These are phyloP conservation scores for Viridothelium virens DNA, from an alignment of 495 filamentous ascomycete species.

Conservation along the genomic window DNA sequence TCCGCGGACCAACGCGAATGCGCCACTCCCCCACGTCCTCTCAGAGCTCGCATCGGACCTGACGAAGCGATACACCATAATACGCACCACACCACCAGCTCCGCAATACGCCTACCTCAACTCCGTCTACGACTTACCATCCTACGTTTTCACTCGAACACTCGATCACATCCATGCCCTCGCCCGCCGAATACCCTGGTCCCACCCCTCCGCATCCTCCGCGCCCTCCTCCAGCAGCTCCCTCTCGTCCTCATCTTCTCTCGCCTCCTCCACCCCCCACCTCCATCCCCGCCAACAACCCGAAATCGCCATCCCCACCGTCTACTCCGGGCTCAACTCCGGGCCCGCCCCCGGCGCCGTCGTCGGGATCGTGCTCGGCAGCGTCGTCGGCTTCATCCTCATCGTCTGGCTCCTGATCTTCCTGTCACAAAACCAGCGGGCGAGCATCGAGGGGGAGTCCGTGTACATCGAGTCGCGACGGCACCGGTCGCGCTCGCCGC, in stretches of 20 bases:
- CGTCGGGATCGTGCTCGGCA: conserved; percentile 76
- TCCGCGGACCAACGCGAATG: not conserved
- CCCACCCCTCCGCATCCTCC: not conserved
- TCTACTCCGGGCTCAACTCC: conserved; percentile 54
- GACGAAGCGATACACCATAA: conserved; percentile 3
- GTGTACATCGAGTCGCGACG: conserved; percentile 16
- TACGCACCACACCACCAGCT: conserved; percentile 7
- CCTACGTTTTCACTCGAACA: not conserved
- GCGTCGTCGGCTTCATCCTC: conserved; percentile 73
- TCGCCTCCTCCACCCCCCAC: not conserved
- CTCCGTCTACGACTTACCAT: not conserved
- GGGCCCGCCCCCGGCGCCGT: conserved; percentile 63
- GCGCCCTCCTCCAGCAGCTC: not conserved
- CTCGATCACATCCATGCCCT: not conserved
- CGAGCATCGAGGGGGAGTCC: conserved; percentile 17
- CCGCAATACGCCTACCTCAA: conserved; percentile 9
- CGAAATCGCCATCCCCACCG: conserved; percentile 49
- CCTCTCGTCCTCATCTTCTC: not conserved
- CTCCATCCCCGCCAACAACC: not conserved
- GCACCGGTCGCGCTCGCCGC: conserved; percentile 25
- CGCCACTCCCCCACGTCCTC: not conserved
- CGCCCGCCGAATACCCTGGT: not conserved
- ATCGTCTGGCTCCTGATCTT: conserved; percentile 61
- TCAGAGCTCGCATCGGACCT: not conserved
- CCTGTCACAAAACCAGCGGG: conserved; percentile 21